Evolutionary conservation across 805 yeast species (phyloP).

Genomic region (Suhomyces tanzawaensis): DNA sequence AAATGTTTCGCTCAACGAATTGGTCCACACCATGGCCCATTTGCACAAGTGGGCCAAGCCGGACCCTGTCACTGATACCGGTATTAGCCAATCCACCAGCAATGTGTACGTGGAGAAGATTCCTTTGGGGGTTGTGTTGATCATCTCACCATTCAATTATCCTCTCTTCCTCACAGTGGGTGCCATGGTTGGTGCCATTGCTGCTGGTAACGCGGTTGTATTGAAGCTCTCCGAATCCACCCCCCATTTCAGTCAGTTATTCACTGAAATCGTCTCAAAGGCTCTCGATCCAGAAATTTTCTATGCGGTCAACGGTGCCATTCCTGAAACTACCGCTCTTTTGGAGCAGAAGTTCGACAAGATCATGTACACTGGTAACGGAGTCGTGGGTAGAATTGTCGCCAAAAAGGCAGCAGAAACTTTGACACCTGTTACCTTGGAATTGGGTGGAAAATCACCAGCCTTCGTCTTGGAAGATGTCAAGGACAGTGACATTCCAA

Average conservation of each 20-base stretch:
- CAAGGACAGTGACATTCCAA: slow-evolving; percentile 40
- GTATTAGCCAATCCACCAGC: slow-evolving; percentile 31
- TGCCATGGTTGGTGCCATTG: slow-evolving; percentile 76
- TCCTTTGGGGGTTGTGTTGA: slow-evolving; percentile 63
- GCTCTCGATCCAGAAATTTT: slow-evolving; percentile 58
- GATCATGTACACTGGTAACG: slow-evolving; percentile 84
- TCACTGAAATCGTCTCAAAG: slow-evolving; percentile 53
- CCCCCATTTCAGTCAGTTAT: slow-evolving; percentile 56
- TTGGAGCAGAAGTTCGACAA: slow-evolving; percentile 70
- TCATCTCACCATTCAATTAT: slow-evolving; percentile 80
- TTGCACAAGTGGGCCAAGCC: slow-evolving; percentile 63
- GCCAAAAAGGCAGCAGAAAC: slow-evolving; percentile 81
- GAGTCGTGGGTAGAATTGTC: slow-evolving; percentile 70
- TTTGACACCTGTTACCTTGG: slow-evolving; percentile 77
- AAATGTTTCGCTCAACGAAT: slow-evolving; percentile 49
- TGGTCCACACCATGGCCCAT: slow-evolving; percentile 55
- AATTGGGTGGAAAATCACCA: slow-evolving; percentile 93
- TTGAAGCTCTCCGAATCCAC: slow-evolving; percentile 74
- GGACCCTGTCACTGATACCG: slow-evolving; percentile 35
- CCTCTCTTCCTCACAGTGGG: slow-evolving; percentile 63
- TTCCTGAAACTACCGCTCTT: slow-evolving; percentile 58
- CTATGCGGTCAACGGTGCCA: slow-evolving; percentile 69
- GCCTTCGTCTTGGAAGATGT: slow-evolving; percentile 59
- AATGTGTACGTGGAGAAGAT: slow-evolving; percentile 34
- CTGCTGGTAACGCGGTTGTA: slow-evolving; percentile 80